phyloP scores from a whole-genome alignment of 768 basidiomycete genomes.

The Infundibulicybe gibba region DNA sequence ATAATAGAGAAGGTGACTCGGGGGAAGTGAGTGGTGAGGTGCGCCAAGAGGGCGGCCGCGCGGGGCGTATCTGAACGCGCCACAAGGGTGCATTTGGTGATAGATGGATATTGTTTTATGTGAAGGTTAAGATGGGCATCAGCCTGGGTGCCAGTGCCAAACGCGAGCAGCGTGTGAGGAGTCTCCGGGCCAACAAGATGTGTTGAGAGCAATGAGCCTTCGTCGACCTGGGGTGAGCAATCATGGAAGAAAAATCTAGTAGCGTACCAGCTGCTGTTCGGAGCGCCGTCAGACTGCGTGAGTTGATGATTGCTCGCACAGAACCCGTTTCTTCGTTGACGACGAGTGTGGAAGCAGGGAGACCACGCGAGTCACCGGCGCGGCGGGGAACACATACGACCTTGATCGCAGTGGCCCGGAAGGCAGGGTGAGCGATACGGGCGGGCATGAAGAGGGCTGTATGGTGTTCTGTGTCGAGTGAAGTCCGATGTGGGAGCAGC shows the following conservation, averaged over 20 bases:
- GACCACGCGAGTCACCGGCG: conserved; percentile 41
- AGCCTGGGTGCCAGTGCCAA: conserved; percentile 75
- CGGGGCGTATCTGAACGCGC: conserved; percentile 58
- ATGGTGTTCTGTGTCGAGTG: conserved; percentile 49
- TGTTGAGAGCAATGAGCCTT: conserved; percentile 70
- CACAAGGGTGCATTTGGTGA: conserved; percentile 53
- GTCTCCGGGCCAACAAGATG: conserved; percentile 39
- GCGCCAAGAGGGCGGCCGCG: conserved; percentile 29
- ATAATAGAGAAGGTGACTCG: conserved; percentile 18
- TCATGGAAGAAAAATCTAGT: not conserved
- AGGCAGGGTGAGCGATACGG: conserved; percentile 30
- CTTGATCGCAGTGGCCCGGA: conserved; percentile 64
- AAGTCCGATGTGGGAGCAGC: conserved; percentile 57
- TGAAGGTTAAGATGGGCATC: conserved; percentile 62
- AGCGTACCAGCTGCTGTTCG: conserved; percentile 74
- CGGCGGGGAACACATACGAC: conserved; percentile 70
- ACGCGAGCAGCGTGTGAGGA: conserved; percentile 50
- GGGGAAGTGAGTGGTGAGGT: conserved; percentile 19
- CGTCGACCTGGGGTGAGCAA: not conserved
- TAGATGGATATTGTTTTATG: conserved; percentile 51
- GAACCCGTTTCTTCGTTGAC: conserved; percentile 68
- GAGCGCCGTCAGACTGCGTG: conserved; percentile 71
- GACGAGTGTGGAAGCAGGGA: conserved; percentile 76
- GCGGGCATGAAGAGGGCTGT: conserved; percentile 84
- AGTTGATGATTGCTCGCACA: conserved; percentile 77